Conservation (phyloP, 176 grass and related monocot genomes). For the Ensete glaucum region DNA sequence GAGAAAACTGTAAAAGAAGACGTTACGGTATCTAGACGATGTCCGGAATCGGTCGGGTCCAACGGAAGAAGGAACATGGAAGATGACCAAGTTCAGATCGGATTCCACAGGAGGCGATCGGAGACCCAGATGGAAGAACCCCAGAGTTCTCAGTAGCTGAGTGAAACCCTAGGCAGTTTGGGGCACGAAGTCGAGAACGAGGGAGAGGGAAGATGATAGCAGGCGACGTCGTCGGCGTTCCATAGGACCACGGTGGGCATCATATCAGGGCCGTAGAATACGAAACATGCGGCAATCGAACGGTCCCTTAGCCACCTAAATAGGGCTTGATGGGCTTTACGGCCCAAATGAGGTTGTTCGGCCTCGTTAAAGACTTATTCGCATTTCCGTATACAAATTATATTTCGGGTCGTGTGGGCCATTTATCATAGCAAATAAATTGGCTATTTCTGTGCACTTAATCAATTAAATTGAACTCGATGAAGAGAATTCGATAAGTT, state of each 20-base stretch:
- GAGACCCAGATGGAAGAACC: not conserved
- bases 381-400: no score
- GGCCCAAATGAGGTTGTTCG: no score
- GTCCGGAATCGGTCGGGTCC: not conserved
- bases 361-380: no score
- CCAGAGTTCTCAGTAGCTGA: not conserved
- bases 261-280: not conserved
- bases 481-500: no score
- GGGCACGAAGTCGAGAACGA: not conserved
- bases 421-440: no score
- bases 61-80: not conserved
- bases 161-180: conserved; percentile 8
- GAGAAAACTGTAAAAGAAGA: not conserved
- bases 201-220: not conserved
- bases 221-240: not conserved
- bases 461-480: no score
- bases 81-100: not conserved
- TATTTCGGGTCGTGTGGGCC: no score
- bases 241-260: not conserved
- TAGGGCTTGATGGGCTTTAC: no score
- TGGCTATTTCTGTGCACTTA: no score
- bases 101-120: not conserved
- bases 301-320: no score
- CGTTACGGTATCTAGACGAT: not conserved
- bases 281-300: not conserved